Conservation (phyloP, 768 basidiomycete genomes). For the Lyophyllum atratum region DNA sequence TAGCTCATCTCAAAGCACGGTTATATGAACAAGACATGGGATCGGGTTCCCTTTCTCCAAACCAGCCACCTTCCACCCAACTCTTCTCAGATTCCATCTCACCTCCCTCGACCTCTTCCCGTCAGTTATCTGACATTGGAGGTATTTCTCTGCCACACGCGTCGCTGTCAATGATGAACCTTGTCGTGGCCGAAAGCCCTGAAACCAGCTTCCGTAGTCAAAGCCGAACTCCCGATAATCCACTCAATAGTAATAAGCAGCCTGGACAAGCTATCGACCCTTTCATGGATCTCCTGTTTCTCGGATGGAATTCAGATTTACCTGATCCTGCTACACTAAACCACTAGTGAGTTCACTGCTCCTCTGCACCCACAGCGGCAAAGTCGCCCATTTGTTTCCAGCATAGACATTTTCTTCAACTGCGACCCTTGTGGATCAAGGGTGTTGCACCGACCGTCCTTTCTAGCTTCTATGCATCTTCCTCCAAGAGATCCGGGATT, state of each 20-base stretch:
- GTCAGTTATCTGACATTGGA: slow-evolving; percentile 28
- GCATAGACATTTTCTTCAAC: slow-evolving; percentile 86
- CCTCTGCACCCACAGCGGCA: slow-evolving; percentile 6
- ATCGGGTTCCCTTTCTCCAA: slow-evolving; percentile 40
- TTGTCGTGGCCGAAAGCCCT: slow-evolving; percentile 38
- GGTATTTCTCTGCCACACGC: slow-evolving; percentile 47
- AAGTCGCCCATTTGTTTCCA: slow-evolving; percentile 29
- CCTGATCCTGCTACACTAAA: slow-evolving; percentile 73
- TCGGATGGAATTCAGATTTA: slow-evolving; percentile 85
- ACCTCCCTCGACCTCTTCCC: slow-evolving; percentile 18
- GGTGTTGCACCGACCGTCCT: slow-evolving; percentile 79
- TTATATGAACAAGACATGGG: slow-evolving; percentile 53
- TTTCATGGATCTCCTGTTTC: slow-evolving; percentile 66
- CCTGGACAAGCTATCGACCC: slow-evolving; percentile 43
- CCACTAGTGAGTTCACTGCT: slow-evolving; percentile 63
- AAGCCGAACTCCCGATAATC: slow-evolving; percentile 54
- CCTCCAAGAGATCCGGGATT: slow-evolving; percentile 82
- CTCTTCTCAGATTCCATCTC: slow-evolving; percentile 17
- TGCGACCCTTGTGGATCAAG: slow-evolving; percentile 87
- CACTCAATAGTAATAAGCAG: slow-evolving; percentile 33
- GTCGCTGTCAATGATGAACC: slow-evolving; percentile 43
- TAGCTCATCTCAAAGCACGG: slow-evolving; percentile 66
- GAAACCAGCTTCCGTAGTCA: slow-evolving; percentile 42
- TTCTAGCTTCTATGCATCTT: slow-evolving; percentile 77
- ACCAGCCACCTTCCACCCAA: slow-evolving; percentile 23